A percentile compares a stretch with the other conserved stretches of the same genome.
Conservation (phyloP, 1,284 basidiomycete genomes). For the Omphalotus olearius region DNA sequence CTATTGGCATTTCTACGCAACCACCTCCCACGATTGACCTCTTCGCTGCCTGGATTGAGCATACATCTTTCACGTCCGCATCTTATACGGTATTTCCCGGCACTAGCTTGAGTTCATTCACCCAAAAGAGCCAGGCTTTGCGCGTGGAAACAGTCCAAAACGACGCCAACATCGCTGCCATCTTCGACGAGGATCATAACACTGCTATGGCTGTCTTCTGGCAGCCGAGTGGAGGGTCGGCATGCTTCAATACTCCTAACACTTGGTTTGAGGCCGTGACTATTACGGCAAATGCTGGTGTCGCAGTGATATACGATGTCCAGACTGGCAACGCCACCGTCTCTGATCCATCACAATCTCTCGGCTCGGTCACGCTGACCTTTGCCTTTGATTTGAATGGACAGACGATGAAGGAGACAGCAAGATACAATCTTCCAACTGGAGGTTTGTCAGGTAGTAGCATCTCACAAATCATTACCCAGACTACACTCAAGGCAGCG, state of each 20-base stretch:
- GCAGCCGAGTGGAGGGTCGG: slow-evolving; percentile 21
- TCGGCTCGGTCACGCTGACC: neutral
- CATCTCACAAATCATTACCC: no score
- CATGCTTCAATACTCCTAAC: neutral
- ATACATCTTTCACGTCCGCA: slow-evolving; percentile 27
- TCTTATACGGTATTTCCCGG: slow-evolving; percentile 56
- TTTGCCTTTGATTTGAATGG: no score
- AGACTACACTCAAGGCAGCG: no score
- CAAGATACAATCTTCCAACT: no score
- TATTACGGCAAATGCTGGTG: neutral
- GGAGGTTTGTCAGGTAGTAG: no score
- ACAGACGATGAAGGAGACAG: no score
- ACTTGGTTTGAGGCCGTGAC: neutral
- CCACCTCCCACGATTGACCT: slow-evolving; percentile 50
- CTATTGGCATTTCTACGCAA: slow-evolving; percentile 55
- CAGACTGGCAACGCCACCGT: neutral
- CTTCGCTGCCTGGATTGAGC: slow-evolving; percentile 58
- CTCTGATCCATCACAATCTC: slow-evolving; percentile 8
- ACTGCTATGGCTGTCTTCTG: slow-evolving; percentile 44
- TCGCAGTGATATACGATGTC: slow-evolving; percentile 5
- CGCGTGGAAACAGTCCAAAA: slow-evolving; percentile 38
- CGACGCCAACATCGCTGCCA: slow-evolving; percentile 37
- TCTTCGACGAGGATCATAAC: slow-evolving; percentile 33
- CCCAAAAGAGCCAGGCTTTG: slow-evolving; percentile 21
- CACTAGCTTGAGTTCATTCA: slow-evolving; percentile 28